phyloP scores from a whole-genome alignment of 306 rosid species.

The Citrullus colocynthis region DNA sequence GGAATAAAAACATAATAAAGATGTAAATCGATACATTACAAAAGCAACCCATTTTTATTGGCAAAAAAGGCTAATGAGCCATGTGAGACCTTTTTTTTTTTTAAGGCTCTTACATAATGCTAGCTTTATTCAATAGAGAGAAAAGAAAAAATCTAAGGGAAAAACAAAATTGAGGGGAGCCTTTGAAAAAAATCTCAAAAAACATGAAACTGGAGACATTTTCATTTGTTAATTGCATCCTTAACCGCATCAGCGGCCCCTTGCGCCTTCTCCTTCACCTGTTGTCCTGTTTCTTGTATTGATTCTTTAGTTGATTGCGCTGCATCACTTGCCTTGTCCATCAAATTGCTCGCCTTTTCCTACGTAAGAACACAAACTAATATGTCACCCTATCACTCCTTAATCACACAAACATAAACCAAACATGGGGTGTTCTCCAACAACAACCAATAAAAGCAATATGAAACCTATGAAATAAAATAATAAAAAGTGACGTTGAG shows the following conservation, averaged over 20 bases:
- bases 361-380: background rate
- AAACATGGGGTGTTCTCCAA: no score
- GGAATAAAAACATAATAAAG: no score
- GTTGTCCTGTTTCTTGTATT: slow-evolving; percentile 33
- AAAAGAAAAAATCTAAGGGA: background rate
- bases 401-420: no score
- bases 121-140: background rate
- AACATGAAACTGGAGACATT: no score
- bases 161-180: background rate
- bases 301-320: slow-evolving; percentile 51
- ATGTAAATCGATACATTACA: no score
- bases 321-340: slow-evolving; percentile 39
- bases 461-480: no score
- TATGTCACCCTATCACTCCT: no score
- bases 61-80: background rate
- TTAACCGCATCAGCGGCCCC: slow-evolving; percentile 58
- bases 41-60: no score
- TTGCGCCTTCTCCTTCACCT: slow-evolving; percentile 33
- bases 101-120: background rate
- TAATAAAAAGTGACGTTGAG: no score
- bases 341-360: slow-evolving; percentile 42
- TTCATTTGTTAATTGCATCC: slow-evolving; percentile 43
- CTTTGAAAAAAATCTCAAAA: background rate
- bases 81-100: background rate
- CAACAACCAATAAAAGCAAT: no score